These are phyloP conservation scores for Podaxis sp. DNA, from an alignment of 768 basidiomycete genomes.

Conservation along the genomic window DNA sequence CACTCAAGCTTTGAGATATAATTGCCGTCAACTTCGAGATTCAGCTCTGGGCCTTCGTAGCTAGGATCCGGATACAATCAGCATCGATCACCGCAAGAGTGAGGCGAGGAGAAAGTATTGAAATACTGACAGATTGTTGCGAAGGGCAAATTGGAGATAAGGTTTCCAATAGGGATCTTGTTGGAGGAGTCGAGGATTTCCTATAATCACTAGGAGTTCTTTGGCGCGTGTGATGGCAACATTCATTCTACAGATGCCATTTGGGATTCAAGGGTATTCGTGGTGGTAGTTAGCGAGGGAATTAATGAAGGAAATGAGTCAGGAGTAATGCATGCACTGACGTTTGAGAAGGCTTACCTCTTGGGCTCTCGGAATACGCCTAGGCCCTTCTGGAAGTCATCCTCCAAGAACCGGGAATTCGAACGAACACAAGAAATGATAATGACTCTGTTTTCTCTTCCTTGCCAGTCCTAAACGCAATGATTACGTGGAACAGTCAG, in stretches of 20 bases:
- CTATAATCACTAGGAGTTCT: slow-evolving; percentile 45
- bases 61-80: slow-evolving; percentile 19
- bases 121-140: slow-evolving; percentile 39
- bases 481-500: neutral
- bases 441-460: slow-evolving; percentile 45
- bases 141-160: slow-evolving; percentile 41
- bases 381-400: slow-evolving; percentile 40
- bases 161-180: slow-evolving; percentile 48
- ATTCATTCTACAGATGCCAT: slow-evolving; percentile 36
- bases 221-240: slow-evolving; percentile 52
- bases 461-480: slow-evolving; percentile 39
- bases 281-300: neutral
- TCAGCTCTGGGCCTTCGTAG: slow-evolving; percentile 39
- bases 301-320: neutral
- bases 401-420: slow-evolving; percentile 40
- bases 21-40: slow-evolving; percentile 41
- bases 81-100: neutral
- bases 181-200: slow-evolving; percentile 37
- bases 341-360: slow-evolving; percentile 25
- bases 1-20: slow-evolving; percentile 46
- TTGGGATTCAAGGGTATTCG: neutral
- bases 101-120: neutral
- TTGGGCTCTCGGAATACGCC: slow-evolving; percentile 44
- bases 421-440: slow-evolving; percentile 49
- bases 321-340: neutral